Evolutionary conservation across 1,284 basidiomycete genomes (phyloP), one percentile per base, ranked within the genome.

Genomic region (Heterobasidion irregulare): DNA sequence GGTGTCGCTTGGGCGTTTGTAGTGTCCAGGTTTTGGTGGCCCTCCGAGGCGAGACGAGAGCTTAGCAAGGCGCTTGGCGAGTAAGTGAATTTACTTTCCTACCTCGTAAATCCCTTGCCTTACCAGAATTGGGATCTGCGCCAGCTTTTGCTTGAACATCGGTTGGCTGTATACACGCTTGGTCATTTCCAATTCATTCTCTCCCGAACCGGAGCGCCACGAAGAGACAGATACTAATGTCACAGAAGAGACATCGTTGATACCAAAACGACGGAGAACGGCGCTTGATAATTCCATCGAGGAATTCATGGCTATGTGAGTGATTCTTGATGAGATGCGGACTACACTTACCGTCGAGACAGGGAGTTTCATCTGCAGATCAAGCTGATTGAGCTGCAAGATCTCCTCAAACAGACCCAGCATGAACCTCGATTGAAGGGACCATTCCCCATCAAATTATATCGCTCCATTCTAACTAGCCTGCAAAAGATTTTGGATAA

Each of bases 301-400:
- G 57, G 85, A 92, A 58, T 94, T 94, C 66, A 93, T 94, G 90
- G 83, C 90, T 4, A 95, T 95, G 92, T 92, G 56, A 19, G 53
- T 54, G 45, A 53, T 47, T 53, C 16, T 26, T 44, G 46, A 13
- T 38, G 12, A 19, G 41, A 32, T 38, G 50, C 32, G 19, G 57
- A 16, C 38, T 36, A 59, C 50, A 56, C 50, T 57, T 48, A 52
- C 57, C 18, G 10, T 36, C 47, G 15, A 15, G 51, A 2, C 48
- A 97, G 94, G 92, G 95, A 98, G 68, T 75, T 98, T 8, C 92
- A 97, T 66, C 75, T 98, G 13, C 96, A 98, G 64, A 86, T 92
- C 62, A 87, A 93, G 64, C 72, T 99, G 41, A 90, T 95, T 50
- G 84, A 89, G 64, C 71, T 97, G 5, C 86, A 92, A 63, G 83